Evolutionary conservation across 768 basidiomycete genomes (phyloP).

Genomic region (Suillus placidus): DNA sequence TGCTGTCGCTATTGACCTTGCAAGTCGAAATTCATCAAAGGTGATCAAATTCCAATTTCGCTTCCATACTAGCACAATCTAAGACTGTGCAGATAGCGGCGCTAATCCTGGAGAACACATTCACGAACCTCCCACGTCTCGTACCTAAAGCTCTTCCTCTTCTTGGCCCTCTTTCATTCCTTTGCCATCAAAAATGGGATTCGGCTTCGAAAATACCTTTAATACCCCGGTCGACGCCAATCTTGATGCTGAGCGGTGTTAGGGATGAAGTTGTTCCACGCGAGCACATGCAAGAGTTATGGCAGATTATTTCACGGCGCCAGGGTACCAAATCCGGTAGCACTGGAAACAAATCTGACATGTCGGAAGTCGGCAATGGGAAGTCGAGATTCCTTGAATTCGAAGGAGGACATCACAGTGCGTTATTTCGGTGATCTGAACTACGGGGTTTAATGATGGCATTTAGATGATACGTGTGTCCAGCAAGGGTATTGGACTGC

Average conservation of each 20-base stretch:
- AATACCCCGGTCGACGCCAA: slow-evolving; percentile 67
- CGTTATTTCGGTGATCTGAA: slow-evolving; percentile 17
- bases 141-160: slow-evolving; percentile 81
- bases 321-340: slow-evolving; percentile 38
- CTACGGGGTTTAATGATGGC: not conserved
- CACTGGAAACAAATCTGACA: slow-evolving; percentile 34
- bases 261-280: slow-evolving; percentile 57
- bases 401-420: slow-evolving; percentile 57
- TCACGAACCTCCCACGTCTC: slow-evolving; percentile 79
- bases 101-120: slow-evolving; percentile 92
- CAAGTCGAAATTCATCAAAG: slow-evolving; percentile 71
- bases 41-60: slow-evolving; percentile 36
- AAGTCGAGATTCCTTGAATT: slow-evolving; percentile 60
- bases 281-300: slow-evolving; percentile 62
- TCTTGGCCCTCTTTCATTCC: slow-evolving; percentile 71
- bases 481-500: slow-evolving; percentile 58
- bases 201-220: slow-evolving; percentile 64
- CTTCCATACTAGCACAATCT: not conserved
- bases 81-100: slow-evolving; percentile 59
- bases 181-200: slow-evolving; percentile 90
- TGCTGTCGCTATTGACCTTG: slow-evolving; percentile 88
- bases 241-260: slow-evolving; percentile 80
- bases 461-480: slow-evolving; percentile 55
- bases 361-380: slow-evolving; percentile 52
- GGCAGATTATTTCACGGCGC: slow-evolving; percentile 57